phyloP scores from a whole-genome alignment of 1,139 yeast genomes.

The Kodamaea arcana region DNA sequence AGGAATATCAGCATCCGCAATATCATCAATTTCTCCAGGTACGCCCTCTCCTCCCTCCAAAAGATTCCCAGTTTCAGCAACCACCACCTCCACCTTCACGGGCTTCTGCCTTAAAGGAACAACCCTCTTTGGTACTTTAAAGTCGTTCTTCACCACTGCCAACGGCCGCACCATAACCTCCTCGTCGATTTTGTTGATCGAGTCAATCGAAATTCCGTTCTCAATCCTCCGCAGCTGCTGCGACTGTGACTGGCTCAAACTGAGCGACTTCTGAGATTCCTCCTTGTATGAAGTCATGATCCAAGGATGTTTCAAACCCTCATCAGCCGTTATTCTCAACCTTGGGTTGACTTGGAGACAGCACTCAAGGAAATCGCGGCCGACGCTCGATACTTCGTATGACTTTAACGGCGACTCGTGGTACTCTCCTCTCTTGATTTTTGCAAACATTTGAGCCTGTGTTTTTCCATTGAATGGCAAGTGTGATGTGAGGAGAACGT shows the following conservation, averaged over 20 bases:
- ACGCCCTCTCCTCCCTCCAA: background rate
- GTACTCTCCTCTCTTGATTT: constrained; percentile 72
- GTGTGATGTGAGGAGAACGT: constrained; percentile 86
- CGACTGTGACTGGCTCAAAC: constrained; percentile 68
- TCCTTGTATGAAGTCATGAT: constrained; percentile 30
- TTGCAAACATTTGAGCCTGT: constrained; percentile 76
- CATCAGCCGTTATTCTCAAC: constrained; percentile 63
- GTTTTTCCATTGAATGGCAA: constrained; percentile 91
- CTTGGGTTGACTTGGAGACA: constrained; percentile 74
- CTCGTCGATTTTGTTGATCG: constrained; percentile 42
- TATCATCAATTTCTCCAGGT: background rate
- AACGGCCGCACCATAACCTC: constrained; percentile 45
- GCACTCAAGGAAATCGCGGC: constrained; percentile 63
- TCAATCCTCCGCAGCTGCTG: constrained; percentile 57
- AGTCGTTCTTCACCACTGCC: constrained; percentile 30
- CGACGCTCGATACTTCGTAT: constrained; percentile 58
- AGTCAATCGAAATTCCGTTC: constrained; percentile 39
- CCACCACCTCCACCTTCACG: background rate
- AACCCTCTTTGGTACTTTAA: constrained; percentile 42
- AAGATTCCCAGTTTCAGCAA: too few relatives aligned
- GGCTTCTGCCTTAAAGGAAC: constrained; percentile 35
- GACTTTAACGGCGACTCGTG: constrained; percentile 76
- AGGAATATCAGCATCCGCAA: background rate
- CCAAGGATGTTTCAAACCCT: constrained; percentile 75
- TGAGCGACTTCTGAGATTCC: constrained; percentile 39